Evolutionary conservation across 2,329 filamentous ascomycete species (phyloP), one percentile per base, ranked within the genome.

Genomic region (Claviceps humidiphila): DNA sequence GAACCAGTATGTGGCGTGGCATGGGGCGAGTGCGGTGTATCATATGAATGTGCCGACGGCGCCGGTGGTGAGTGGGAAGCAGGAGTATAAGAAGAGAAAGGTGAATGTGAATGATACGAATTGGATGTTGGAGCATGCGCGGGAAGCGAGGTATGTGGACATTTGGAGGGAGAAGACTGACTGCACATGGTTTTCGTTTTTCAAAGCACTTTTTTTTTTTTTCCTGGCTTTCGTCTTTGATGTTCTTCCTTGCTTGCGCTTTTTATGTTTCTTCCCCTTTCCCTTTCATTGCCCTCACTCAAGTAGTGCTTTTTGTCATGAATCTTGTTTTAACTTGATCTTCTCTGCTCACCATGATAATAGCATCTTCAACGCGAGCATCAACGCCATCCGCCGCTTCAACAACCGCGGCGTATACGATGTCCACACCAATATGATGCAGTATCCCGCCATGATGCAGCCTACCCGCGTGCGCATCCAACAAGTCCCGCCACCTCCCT

Each of bases 1-100:
- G 71, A 98, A 98, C 64, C 90, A 96, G 66, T 98, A 96, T 64
- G 93, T 98, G 30, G 93, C 93, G 30, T 98, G 93, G 93, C 90
- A 95, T 66, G 93, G 93, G 49, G 93, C 93, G 47, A 97, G 91
- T 66, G 84, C 87, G 41, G 93, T 98, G 24, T 98, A 98, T 66
- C 89, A 97, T 65, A 89, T 87, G 13, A 84, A 82, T 53, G 80
- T 77, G 1, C 87, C 89, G 1, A 82, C 84, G 22, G 81, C 87
- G n/a, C 88, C 89, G 2, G 74, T 84, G 53, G 82, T 81, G 37
- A 82, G 75, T 55, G 85, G 86, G 53, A 95, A 94, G 68, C 75
- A 81, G 7, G 87, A 90, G 58, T 78, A 79, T 57, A 95, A 94
- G 73, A 89, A 88, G 73, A 80, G 86, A 58, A 86, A 85, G 60